Percentiles rank a stretch among this genome's conserved stretches.
These are phyloP conservation scores for Entoloma clypeatum DNA, from an alignment of 1,284 basidiomycete species.

Conservation along the genomic window DNA sequence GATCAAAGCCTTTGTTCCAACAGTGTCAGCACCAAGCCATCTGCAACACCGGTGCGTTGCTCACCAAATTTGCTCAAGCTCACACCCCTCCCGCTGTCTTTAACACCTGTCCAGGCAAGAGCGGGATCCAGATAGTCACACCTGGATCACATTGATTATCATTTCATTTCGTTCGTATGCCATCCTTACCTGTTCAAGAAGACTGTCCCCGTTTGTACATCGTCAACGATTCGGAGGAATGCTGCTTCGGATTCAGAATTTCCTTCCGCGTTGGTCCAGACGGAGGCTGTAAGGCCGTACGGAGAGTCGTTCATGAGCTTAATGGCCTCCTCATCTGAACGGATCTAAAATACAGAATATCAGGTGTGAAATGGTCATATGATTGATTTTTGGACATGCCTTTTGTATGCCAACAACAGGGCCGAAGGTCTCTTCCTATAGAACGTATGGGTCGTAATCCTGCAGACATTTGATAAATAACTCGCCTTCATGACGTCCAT, in stretches of 20 bases:
- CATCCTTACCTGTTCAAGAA: constrained; percentile 73
- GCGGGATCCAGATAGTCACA: constrained; percentile 91
- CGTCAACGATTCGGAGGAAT: constrained; percentile 70
- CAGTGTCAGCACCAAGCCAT: not conserved
- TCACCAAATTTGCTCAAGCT: constrained; percentile 85
- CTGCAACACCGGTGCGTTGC: constrained; percentile 24
- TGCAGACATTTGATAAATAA: not conserved
- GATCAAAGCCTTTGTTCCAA: constrained; percentile 62
- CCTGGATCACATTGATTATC: constrained; percentile 28
- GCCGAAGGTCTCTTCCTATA: constrained; percentile 82
- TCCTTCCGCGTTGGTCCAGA: constrained; percentile 80
- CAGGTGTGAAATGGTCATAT: not conserved
- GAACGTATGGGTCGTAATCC: constrained; percentile 1
- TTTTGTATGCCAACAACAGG: constrained; percentile 91
- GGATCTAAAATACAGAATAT: constrained; percentile 43
- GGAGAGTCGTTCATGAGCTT: constrained; percentile 94
- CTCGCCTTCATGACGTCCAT: constrained; percentile 87
- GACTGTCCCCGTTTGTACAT: constrained; percentile 86
- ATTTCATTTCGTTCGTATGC: too few species aligned
- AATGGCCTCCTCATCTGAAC: constrained; percentile 82
- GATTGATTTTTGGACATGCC: constrained; percentile 37
- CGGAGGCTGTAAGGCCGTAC: constrained; percentile 89
- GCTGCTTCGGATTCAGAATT: constrained; percentile 58
- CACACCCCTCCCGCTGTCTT: constrained; percentile 88
- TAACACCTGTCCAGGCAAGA: constrained; percentile 91